These are phyloP conservation scores for Pilaira anomala DNA, from an alignment of 192 early-diverging fungal genomes.

Conservation along the genomic window DNA sequence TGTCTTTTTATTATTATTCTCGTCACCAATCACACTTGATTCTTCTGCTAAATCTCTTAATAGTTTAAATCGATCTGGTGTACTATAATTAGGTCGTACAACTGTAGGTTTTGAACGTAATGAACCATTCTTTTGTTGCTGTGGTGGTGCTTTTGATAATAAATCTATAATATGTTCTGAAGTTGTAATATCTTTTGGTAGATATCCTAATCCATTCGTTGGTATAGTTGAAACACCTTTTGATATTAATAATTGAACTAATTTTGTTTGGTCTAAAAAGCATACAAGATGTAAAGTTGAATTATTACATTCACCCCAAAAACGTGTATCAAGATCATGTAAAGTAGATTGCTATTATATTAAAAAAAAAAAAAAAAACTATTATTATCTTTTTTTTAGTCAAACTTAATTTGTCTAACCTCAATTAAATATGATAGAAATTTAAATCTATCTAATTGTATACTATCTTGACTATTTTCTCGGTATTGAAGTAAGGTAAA, in stretches of 20 bases:
- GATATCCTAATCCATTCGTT: slow-evolving; percentile 18
- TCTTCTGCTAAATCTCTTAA: slow-evolving; percentile 25
- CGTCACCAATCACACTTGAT: slow-evolving; percentile 10
- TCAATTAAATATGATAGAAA: slow-evolving; percentile 19
- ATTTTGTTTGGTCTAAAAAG: slow-evolving; percentile 16
- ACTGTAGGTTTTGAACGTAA: slow-evolving; percentile 8
- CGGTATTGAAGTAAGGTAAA: slow-evolving; percentile 12
- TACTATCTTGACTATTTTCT: background rate
- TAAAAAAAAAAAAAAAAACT: background rate
- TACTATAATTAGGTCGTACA: slow-evolving; percentile 29
- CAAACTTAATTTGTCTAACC: slow-evolving; percentile 14
- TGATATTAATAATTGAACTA: slow-evolving; percentile 14
- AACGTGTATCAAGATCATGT: slow-evolving; percentile 18
- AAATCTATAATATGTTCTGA: background rate
- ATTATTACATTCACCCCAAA: slow-evolving; percentile 26
- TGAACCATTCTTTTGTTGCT: background rate
- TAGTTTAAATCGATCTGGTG: slow-evolving; percentile 24
- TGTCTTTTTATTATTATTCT: background rate
- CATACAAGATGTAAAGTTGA: slow-evolving; percentile 27
- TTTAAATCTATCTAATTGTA: slow-evolving; percentile 1
- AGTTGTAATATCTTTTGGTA: slow-evolving; percentile 17
- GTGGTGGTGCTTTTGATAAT: background rate
- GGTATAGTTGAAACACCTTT: slow-evolving; percentile 14
- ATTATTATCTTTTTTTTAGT: slow-evolving; percentile 7
- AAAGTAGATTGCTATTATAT: slow-evolving; percentile 11